Evolutionary conservation across 768 basidiomycete species (phyloP), one percentile per base, ranked within the genome.

Genomic region (Russula dissimulans): DNA sequence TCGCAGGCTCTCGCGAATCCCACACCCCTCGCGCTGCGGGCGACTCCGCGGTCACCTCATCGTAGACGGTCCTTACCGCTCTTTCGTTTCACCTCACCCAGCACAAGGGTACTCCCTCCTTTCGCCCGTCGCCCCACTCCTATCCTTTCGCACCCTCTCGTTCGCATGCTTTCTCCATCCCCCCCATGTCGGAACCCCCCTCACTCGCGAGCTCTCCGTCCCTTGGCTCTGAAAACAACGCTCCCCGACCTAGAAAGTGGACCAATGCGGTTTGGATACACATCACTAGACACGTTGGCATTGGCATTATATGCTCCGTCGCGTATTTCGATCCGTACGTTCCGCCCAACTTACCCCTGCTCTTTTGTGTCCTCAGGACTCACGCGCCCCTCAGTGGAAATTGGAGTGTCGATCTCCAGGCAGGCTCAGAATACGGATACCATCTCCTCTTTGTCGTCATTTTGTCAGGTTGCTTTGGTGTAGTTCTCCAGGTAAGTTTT

Each of bases 341-440:
- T 29, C 15, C 22, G 22, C 22, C 22, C 22, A 26, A 31, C 36
- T 31, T 18, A 1, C 38, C 55, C n/a, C 55, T 47, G 56, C 17
- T 4, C 47, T 18, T 22, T 15, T 53, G 15, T 11, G 11, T 46
- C 63, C 42, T 36, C 59, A 48, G 41, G 44, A 45, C 48, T 36
- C 39, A 36, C 42, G 32, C 29, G 15, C 34, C 18, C 86, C 17
- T 34, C 6, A 64, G 62, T 18, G 89, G 91, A 32, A 95, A 94
- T 68, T 93, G 91, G 92, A 83, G 87, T 17, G 91, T 93, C 15
- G 92, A 94, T 73, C 75, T 95, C 8, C 86, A 90, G 71, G 92
- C 92, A 1, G 92, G 92, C 10, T 87, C 88, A 18, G 71, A 84
- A 57, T 95, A 80, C 69, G 93, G 95, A 0, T 97, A 95, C 72